Evolutionary conservation across 192 early-diverging fungal genomes (phyloP).

Genomic region (Thamnidium elegans): DNA sequence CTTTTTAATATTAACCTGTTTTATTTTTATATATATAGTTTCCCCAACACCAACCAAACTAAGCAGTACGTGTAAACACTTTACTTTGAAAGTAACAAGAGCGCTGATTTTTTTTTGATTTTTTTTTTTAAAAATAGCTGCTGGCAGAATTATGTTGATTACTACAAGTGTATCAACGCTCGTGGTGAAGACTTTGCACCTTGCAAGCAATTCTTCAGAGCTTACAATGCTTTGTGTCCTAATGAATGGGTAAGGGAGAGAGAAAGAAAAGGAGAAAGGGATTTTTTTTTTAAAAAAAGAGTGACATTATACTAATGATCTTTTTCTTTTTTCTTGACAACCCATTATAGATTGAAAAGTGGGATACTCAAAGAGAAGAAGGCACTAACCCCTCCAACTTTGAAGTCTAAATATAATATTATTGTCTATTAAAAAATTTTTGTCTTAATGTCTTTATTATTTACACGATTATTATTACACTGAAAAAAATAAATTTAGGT

Average conservation of each 20-base stretch:
- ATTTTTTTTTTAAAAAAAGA: neutral
- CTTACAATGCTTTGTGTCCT: constrained; percentile 88
- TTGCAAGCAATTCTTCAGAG: constrained; percentile 86
- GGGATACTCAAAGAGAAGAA: constrained; percentile 47
- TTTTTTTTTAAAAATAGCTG: constrained; percentile 50
- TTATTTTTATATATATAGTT: constrained; percentile 41
- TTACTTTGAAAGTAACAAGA: neutral
- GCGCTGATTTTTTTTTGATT: neutral
- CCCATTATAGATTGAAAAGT: constrained; percentile 40
- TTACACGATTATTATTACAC: constrained; percentile 8
- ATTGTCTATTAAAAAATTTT: too few relatives aligned
- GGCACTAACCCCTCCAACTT: constrained; percentile 51
- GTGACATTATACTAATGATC: too few relatives aligned
- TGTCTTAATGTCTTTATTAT: constrained; percentile 1
- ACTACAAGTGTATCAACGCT: constrained; percentile 83
- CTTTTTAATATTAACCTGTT: neutral
- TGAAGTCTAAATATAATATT: constrained; percentile 31
- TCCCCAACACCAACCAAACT: constrained; percentile 99
- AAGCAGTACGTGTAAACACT: constrained; percentile 58
- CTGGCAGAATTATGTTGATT: constrained; percentile 99
- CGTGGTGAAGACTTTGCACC: constrained; percentile 96
- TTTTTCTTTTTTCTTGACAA: neutral
- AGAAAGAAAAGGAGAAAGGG: neutral
- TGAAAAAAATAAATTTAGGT: neutral
- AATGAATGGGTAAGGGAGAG: constrained; percentile 81